A percentile compares a stretch with the other conserved stretches of the same genome.
Conservation (phyloP, 768 basidiomycete species). For the Rhizopogon sp. region DNA sequence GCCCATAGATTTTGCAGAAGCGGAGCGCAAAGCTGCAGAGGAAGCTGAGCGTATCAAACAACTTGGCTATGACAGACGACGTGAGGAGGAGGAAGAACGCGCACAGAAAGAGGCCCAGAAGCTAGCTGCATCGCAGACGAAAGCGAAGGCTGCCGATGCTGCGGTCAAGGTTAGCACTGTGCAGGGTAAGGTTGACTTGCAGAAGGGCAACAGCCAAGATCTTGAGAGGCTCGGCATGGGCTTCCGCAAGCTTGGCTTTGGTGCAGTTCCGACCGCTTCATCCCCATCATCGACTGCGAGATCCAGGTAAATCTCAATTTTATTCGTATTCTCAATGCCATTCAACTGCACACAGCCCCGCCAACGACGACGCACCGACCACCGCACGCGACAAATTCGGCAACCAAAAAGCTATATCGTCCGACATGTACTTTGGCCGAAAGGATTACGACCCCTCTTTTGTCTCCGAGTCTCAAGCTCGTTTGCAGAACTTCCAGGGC, state of each 20-base stretch:
- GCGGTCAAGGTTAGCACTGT: conserved; percentile 19
- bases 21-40: conserved; percentile 83
- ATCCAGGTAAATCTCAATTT: conserved; percentile 26
- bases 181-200: conserved; percentile 24
- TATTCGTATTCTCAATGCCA: neutral
- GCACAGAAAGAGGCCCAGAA: conserved; percentile 59
- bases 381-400: conserved; percentile 91
- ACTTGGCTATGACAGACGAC: conserved; percentile 84
- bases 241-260: conserved; percentile 80
- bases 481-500: conserved; percentile 83
- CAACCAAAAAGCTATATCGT: conserved; percentile 91
- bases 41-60: conserved; percentile 92
- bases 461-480: conserved; percentile 70
- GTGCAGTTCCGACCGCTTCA: conserved; percentile 65
- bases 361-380: conserved; percentile 58
- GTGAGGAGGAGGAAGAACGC: conserved; percentile 81
- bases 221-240: conserved; percentile 60
- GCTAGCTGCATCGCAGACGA: conserved; percentile 21
- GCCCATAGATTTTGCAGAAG: conserved; percentile 90
- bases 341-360: conserved; percentile 12
- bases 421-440: conserved; percentile 95
- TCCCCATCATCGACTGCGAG: conserved; percentile 46
- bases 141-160: conserved; percentile 23
- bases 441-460: conserved; percentile 77
- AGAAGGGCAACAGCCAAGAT: conserved; percentile 42